These are phyloP conservation scores for Blastomyces parvus DNA, from an alignment of 2,329 filamentous ascomycete genomes.

Conservation along the genomic window DNA sequence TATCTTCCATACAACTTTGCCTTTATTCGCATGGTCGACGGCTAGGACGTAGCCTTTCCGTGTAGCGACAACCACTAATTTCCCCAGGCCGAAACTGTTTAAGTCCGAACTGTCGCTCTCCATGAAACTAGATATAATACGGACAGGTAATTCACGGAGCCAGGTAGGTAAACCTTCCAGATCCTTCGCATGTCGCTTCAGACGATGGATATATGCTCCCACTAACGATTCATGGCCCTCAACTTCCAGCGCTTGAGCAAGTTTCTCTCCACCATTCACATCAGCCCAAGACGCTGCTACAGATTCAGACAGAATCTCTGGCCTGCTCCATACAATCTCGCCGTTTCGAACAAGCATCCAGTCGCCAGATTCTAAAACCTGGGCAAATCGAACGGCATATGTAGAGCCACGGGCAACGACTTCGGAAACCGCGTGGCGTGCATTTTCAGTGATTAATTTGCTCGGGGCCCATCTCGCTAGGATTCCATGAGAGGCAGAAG, in stretches of 20 bases:
- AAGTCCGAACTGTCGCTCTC: slow-evolving; percentile 44
- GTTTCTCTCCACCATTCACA: slow-evolving; percentile 59
- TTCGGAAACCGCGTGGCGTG: slow-evolving; percentile 66
- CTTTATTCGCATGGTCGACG: slow-evolving; percentile 65
- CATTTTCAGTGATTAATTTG: slow-evolving; percentile 35
- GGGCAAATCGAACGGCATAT: slow-evolving; percentile 69
- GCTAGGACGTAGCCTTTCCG: slow-evolving; percentile 69
- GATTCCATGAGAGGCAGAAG: slow-evolving; percentile 65
- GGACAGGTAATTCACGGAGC: slow-evolving; percentile 57
- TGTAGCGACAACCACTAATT: slow-evolving; percentile 72
- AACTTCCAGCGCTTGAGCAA: slow-evolving; percentile 71
- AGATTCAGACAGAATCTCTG: slow-evolving; percentile 72
- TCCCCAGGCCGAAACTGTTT: slow-evolving; percentile 73
- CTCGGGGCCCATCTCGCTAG: slow-evolving; percentile 64
- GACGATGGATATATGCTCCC: slow-evolving; percentile 76
- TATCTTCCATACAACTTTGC: slow-evolving; percentile 65
- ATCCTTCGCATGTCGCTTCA: slow-evolving; percentile 72
- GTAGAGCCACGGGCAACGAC: slow-evolving; percentile 63
- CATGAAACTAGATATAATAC: slow-evolving; percentile 56
- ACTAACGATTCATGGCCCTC: slow-evolving; percentile 75
- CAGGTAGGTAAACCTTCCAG: slow-evolving; percentile 63
- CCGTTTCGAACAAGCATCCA: slow-evolving; percentile 82
- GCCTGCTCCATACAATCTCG: slow-evolving; percentile 66
- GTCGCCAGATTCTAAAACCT: slow-evolving; percentile 56
- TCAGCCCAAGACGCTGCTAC: slow-evolving; percentile 73